A percentile compares a stretch with the other conserved stretches of the same genome.
Conservation (phyloP, 495 filamentous ascomycete species). For the Endocarpon pusillum region DNA sequence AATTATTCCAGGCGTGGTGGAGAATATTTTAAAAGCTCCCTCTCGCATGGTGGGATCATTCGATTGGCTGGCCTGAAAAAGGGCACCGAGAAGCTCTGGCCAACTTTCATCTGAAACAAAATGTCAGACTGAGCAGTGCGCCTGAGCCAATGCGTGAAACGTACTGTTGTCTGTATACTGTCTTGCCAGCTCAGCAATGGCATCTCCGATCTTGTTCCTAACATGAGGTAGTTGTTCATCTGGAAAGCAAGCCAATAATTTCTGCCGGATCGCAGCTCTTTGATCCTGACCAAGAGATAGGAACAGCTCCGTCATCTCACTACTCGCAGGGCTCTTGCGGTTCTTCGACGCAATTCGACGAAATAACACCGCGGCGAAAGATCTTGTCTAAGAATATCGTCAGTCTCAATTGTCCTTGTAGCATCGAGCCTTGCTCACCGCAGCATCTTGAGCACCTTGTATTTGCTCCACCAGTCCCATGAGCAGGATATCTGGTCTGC, state of each 20-base stretch:
- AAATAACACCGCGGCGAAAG: constrained; percentile 88
- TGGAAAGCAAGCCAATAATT: constrained; percentile 59
- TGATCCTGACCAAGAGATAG: constrained; percentile 53
- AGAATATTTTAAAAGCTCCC: constrained; percentile 82
- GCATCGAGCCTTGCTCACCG: constrained; percentile 31
- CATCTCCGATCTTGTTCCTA: constrained; percentile 90
- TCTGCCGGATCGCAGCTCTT: constrained; percentile 58
- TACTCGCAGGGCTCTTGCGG: constrained; percentile 52
- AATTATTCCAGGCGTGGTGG: constrained; percentile 88
- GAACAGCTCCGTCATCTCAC: constrained; percentile 66
- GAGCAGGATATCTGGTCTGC: constrained; percentile 67
- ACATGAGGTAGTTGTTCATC: constrained; percentile 51
- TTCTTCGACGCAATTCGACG: constrained; percentile 80
- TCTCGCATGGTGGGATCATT: constrained; percentile 67
- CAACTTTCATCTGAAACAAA: constrained; percentile 53
- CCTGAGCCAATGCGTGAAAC: background rate
- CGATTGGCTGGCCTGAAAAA: constrained; percentile 80
- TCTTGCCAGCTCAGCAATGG: constrained; percentile 83
- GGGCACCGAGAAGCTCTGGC: constrained; percentile 71
- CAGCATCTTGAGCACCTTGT: constrained; percentile 45
- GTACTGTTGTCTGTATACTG: constrained; percentile 84
- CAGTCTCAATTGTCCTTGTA: background rate
- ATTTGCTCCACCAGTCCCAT: constrained; percentile 93
- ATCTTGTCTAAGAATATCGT: constrained; percentile 43
- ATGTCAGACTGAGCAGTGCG: constrained; percentile 3